Evolutionary conservation across 1,284 basidiomycete genomes (phyloP), one percentile per base, ranked within the genome.

Genomic region (Ustilago trichophora): DNA sequence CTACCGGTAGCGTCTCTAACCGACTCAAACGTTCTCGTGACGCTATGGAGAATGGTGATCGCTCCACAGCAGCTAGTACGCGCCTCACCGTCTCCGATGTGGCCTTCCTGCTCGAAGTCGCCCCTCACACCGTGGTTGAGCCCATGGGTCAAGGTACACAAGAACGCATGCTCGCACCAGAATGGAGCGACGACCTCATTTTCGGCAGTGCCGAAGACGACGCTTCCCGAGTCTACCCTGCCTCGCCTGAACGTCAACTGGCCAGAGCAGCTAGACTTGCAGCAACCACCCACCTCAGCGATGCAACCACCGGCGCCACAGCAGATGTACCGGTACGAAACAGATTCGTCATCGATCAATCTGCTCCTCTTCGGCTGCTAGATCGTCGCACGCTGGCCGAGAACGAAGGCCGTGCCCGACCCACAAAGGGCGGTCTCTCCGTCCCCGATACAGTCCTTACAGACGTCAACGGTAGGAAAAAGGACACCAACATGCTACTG

Each of bases 81-180:
- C 68, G 71, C 26, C 60, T 80, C 22, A 68, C 66, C 16, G 59
- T 80, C 19, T 63, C 71, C 3, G 78, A 81, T 35, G 58, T 80
- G 26, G 58, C 70, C 1, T 75, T 80, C 40, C 40, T 78, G 15
- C 53, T 81, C 25, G 68, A 74, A 27, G 51, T 80, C 4, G 64
- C 74, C 0, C 80, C 80, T 16, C 73, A 76, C 33, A 66, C 72
- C 0, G 64, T 79, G 18, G 74, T 81, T 19, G 78, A 81, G 50
- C 77, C 80, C 2, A 58, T 80, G 35, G 80, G 80, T 4, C 69
- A 75, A 34, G 73, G 77, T 7, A 60, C 77, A n/a, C 59, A 70
- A 18, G 78, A 78, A 46, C 65, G 77, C 2, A 54, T 80, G 35
- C 56, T 80, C 2, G 71, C 65, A 4, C 71, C 79, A 2, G 79